Evolutionary conservation across 1,284 basidiomycete species (phyloP).

Genomic region (Tilletia horrida): DNA sequence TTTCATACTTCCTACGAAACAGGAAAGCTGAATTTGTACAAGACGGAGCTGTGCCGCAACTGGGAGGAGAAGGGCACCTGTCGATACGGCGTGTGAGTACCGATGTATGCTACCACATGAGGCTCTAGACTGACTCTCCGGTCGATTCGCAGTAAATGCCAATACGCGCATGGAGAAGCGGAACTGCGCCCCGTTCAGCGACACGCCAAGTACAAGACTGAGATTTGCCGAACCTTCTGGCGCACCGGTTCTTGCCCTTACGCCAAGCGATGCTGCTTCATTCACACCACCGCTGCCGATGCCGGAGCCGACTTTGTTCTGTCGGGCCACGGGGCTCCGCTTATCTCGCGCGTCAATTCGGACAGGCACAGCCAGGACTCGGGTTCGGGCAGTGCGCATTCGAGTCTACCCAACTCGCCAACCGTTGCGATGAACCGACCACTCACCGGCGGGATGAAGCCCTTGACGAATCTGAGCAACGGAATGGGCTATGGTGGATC

Average conservation of each 20-base stretch:
- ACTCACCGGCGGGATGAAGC: slow-evolving; percentile 1
- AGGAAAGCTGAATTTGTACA: slow-evolving; percentile 79
- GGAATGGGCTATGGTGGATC: neutral
- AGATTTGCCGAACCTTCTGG: slow-evolving; percentile 87
- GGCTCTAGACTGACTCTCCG: no score
- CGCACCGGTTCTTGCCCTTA: slow-evolving; percentile 84
- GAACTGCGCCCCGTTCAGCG: slow-evolving; percentile 75
- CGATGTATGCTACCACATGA: neutral
- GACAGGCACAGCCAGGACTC: slow-evolving; percentile 12
- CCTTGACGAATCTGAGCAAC: neutral
- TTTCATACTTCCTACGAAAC: slow-evolving; percentile 58
- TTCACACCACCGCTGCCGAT: slow-evolving; percentile 18
- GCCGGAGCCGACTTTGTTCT: neutral
- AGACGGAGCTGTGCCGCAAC: slow-evolving; percentile 84
- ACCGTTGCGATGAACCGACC: slow-evolving; percentile 9
- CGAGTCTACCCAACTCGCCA: slow-evolving; percentile 9
- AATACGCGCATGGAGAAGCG: slow-evolving; percentile 71
- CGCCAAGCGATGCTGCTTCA: slow-evolving; percentile 64
- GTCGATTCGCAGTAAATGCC: slow-evolving; percentile 27
- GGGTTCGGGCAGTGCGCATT: neutral
- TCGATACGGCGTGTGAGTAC: slow-evolving; percentile 63
- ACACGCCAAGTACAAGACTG: slow-evolving; percentile 90
- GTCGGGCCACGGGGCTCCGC: neutral
- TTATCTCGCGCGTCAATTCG: slow-evolving; percentile 11
- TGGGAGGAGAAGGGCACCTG: slow-evolving; percentile 91